Evolutionary conservation across 805 yeast genomes (phyloP).

Genomic region (Wickerhamiella qilinensis): DNA sequence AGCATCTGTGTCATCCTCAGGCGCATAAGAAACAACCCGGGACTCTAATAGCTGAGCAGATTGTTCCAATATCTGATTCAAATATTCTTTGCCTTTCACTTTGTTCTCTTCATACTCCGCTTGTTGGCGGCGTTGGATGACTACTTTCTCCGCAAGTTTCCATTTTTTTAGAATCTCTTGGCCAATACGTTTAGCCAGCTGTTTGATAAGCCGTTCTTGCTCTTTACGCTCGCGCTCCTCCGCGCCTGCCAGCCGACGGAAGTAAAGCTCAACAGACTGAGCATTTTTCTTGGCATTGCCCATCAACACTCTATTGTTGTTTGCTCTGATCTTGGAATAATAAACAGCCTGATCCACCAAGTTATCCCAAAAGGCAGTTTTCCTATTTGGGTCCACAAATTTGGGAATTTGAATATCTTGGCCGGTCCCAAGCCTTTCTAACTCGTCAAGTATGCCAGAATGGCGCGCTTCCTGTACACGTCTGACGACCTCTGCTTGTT

Average conservation of each 20-base stretch:
- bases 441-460: conserved; percentile 15
- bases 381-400: conserved; percentile 33
- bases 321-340: conserved; percentile 54
- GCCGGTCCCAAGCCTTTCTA: conserved; percentile 20
- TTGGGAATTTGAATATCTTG: conserved; percentile 18
- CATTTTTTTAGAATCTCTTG: conserved; percentile 81
- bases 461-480: conserved; percentile 33
- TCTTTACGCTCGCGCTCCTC: conserved; percentile 68
- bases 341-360: conserved; percentile 59
- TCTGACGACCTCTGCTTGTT: conserved; percentile 32
- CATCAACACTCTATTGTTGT: conserved; percentile 44
- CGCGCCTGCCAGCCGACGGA: conserved; percentile 73
- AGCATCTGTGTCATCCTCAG: conserved; percentile 13
- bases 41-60: conserved; percentile 83
- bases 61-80: conserved; percentile 76
- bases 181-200: conserved; percentile 65
- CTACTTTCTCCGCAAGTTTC: conserved; percentile 68
- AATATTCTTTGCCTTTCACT: conserved; percentile 69
- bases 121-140: conserved; percentile 57
- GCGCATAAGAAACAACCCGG: conserved; percentile 32
- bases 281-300: conserved; percentile 60
- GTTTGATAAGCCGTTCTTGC: conserved; percentile 50
- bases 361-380: conserved; percentile 53
- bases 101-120: conserved; percentile 52
- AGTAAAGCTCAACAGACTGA: conserved; percentile 70